phyloP scores from a whole-genome alignment of 2,329 filamentous ascomycete species.

The Aquanectria penicillioides region DNA sequence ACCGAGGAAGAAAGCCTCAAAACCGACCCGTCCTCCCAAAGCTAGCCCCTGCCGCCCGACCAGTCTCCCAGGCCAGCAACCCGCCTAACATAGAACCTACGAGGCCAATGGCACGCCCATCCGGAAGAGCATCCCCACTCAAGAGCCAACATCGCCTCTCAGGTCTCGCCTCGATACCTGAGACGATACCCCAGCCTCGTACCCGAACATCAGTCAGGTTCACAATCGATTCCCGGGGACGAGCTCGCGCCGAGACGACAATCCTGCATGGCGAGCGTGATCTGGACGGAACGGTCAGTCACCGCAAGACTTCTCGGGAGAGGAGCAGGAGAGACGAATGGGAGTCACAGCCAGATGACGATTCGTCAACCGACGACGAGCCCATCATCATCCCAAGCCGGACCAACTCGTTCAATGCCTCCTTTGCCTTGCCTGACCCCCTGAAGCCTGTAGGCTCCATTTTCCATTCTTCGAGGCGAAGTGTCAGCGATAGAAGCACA shows the following conservation, averaged over 20 bases:
- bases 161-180: slow-evolving; percentile 67
- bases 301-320: slow-evolving; percentile 44
- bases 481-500: slow-evolving; percentile 60
- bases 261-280: slow-evolving; percentile 50
- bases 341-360: slow-evolving; percentile 62
- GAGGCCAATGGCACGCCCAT: slow-evolving; percentile 51
- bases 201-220: slow-evolving; percentile 69
- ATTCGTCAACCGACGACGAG: slow-evolving; percentile 71
- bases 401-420: slow-evolving; percentile 61
- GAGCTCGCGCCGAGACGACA: slow-evolving; percentile 65
- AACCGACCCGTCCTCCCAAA: slow-evolving; percentile 55
- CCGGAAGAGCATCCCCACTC: slow-evolving; percentile 62
- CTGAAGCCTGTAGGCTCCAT: slow-evolving; percentile 59
- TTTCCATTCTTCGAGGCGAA: slow-evolving; percentile 58
- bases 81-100: slow-evolving; percentile 44
- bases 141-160: slow-evolving; percentile 62
- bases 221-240: slow-evolving; percentile 70
- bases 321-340: slow-evolving; percentile 47
- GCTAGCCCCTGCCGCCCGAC: slow-evolving; percentile 57
- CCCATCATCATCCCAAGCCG: slow-evolving; percentile 72
- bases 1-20: slow-evolving; percentile 55
- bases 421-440: slow-evolving; percentile 67
- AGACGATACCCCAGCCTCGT: slow-evolving; percentile 54
- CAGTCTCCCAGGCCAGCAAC: slow-evolving; percentile 45
- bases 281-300: slow-evolving; percentile 36